Evolutionary conservation across 805 yeast genomes (phyloP).

Genomic region (Ascoidea asiatica): DNA sequence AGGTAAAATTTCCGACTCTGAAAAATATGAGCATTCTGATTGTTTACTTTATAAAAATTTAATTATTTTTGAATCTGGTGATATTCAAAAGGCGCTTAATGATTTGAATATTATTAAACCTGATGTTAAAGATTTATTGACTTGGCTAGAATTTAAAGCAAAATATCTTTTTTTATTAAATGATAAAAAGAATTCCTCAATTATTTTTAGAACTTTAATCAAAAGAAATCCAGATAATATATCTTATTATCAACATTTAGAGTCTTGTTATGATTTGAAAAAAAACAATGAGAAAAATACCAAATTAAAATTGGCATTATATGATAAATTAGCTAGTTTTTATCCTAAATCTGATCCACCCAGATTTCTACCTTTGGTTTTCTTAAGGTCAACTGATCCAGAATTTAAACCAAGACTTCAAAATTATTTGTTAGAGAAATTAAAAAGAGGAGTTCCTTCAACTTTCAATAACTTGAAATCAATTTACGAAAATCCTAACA

Average conservation of each 20-base stretch:
- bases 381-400: slow-evolving; percentile 39
- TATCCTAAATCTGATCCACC: slow-evolving; percentile 84
- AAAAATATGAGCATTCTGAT: slow-evolving; percentile 71
- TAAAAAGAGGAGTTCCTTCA: slow-evolving; percentile 79
- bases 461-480: slow-evolving; percentile 80
- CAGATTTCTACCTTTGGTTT: slow-evolving; percentile 61
- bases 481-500: slow-evolving; percentile 36
- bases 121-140: slow-evolving; percentile 42
- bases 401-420: slow-evolving; percentile 32
- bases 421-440: slow-evolving; percentile 44
- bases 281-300: slow-evolving; percentile 27
- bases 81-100: slow-evolving; percentile 48
- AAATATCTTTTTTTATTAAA: slow-evolving; percentile 46
- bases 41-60: slow-evolving; percentile 59
- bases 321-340: slow-evolving; percentile 47
- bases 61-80: slow-evolving; percentile 50
- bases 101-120: slow-evolving; percentile 41
- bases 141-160: slow-evolving; percentile 56
- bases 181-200: slow-evolving; percentile 47
- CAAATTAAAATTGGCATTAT: slow-evolving; percentile 42
- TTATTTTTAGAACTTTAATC: slow-evolving; percentile 52
- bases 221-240: slow-evolving; percentile 78
- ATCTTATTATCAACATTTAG: slow-evolving; percentile 53
- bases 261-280: slow-evolving; percentile 48
- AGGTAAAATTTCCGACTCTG: slow-evolving; percentile 54